Conservation (phyloP, 2,329 filamentous ascomycete species). For the Aspergillus calidoustus region DNA sequence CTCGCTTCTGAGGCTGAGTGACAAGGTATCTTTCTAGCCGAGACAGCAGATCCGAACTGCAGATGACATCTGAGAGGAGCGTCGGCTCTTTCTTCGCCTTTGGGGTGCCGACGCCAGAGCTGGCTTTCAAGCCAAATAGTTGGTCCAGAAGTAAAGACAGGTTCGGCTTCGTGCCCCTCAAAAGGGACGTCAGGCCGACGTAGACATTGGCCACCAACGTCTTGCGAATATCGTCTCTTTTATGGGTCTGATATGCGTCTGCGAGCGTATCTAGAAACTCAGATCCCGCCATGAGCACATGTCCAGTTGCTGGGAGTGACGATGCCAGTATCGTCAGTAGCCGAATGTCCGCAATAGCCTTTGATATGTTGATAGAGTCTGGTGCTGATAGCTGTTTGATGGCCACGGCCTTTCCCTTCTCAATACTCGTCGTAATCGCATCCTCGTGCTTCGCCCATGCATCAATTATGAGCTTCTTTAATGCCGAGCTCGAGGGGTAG, state of each 20-base stretch:
- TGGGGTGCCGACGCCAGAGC: constrained; percentile 65
- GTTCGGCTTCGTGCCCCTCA: constrained; percentile 69
- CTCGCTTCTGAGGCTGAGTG: constrained; percentile 45
- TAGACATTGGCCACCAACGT: constrained; percentile 75
- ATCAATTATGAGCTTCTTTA: constrained; percentile 57
- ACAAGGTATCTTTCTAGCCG: constrained; percentile 44
- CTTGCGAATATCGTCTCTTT: constrained; percentile 66
- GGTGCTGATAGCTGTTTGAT: constrained; percentile 36
- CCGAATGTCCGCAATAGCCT: constrained; percentile 35
- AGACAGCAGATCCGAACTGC: constrained; percentile 72
- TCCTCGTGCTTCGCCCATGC: constrained; percentile 47
- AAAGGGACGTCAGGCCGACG: constrained; percentile 72
- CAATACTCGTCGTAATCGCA: constrained; percentile 40
- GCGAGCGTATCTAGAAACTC: constrained; percentile 81
- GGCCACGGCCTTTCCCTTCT: constrained; percentile 40
- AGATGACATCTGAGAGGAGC: constrained; percentile 80
- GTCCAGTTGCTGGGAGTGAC: constrained; percentile 50
- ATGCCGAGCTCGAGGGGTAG: constrained; percentile 67
- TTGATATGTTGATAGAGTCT: constrained; percentile 20
- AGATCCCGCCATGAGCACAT: constrained; percentile 77
- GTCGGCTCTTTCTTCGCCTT: constrained; percentile 54
- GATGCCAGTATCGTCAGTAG: constrained; percentile 46
- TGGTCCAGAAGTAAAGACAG: constrained; percentile 79
- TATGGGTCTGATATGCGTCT: constrained; percentile 55
- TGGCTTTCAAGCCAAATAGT: constrained; percentile 76